Conservation (phyloP, 352 stramenopile genomes). For the Globisporangium irregulare region DNA sequence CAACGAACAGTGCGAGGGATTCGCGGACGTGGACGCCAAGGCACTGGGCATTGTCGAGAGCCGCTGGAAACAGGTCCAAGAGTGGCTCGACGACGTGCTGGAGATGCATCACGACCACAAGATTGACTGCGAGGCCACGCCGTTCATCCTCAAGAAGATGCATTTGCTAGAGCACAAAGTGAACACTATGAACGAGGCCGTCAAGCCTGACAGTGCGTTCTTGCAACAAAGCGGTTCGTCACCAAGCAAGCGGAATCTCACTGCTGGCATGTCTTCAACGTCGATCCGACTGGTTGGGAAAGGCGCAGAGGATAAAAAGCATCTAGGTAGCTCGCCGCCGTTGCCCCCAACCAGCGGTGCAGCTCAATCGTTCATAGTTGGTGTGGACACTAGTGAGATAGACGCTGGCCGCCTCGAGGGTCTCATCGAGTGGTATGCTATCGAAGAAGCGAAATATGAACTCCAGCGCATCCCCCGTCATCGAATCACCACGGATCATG, state of each 20-base stretch:
- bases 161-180: conserved; percentile 33
- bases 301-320: neutral
- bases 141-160: conserved; percentile 72
- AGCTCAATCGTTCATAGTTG: neutral
- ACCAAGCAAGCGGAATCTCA: conserved; percentile 9
- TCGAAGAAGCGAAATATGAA: conserved; percentile 65
- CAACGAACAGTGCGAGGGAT: conserved; percentile 71
- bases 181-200: neutral
- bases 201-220: conserved; percentile 6
- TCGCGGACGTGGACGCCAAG: conserved; percentile 49
- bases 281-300: neutral
- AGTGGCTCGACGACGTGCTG: conserved; percentile 62
- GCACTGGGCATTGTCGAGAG: conserved; percentile 47
- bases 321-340: neutral
- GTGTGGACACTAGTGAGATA: conserved; percentile 12
- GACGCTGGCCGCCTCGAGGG: conserved; percentile 57
- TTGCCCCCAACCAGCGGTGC: neutral
- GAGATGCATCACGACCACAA: conserved; percentile 59
- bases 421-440: conserved; percentile 67
- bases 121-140: conserved; percentile 63
- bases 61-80: conserved; percentile 58
- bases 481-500: conserved; percentile 56
- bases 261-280: neutral
- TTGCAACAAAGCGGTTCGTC: neutral
- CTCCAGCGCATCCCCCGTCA: conserved; percentile 62